These are phyloP conservation scores for Silene uniflora DNA, from an alignment of 148 eudicot species.

Conservation along the genomic window DNA sequence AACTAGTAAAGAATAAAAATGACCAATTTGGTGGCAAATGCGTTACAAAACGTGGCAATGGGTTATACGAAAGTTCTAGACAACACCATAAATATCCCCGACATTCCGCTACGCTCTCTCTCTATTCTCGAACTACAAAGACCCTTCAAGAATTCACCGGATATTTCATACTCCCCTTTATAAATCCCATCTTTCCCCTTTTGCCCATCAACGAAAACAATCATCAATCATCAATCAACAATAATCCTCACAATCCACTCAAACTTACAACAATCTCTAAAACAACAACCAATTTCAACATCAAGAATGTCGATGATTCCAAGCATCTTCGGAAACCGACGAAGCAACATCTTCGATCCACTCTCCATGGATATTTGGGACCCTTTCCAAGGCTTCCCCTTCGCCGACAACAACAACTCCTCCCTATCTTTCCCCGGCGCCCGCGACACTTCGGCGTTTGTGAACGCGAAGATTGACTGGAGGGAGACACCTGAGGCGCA, in stretches of 20 bases:
- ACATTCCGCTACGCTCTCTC: background rate
- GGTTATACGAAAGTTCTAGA: background rate
- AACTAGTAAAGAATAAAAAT: too few species aligned
- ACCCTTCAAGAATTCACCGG: background rate
- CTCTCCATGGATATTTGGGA: conserved; percentile 39
- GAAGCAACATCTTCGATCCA: conserved; percentile 31
- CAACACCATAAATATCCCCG: background rate
- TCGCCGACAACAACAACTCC: background rate
- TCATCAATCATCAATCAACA: background rate
- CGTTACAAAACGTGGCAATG: background rate
- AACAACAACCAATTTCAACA: background rate
- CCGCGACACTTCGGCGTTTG: conserved; percentile 13
- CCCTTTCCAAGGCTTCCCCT: conserved; percentile 22
- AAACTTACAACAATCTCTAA: background rate
- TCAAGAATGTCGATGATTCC: conserved; percentile 34
- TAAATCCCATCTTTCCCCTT: background rate
- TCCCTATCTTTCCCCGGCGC: background rate
- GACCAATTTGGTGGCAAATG: background rate
- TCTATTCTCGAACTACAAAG: background rate
- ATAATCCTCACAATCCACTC: background rate
- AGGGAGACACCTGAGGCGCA: conserved; percentile 39
- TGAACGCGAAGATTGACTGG: conserved; percentile 36
- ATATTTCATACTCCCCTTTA: background rate
- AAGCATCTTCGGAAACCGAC: conserved; percentile 23
- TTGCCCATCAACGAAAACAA: background rate